Evolutionary conservation across 1,284 basidiomycete species (phyloP).

Genomic region (Moniliophthora roreri): DNA sequence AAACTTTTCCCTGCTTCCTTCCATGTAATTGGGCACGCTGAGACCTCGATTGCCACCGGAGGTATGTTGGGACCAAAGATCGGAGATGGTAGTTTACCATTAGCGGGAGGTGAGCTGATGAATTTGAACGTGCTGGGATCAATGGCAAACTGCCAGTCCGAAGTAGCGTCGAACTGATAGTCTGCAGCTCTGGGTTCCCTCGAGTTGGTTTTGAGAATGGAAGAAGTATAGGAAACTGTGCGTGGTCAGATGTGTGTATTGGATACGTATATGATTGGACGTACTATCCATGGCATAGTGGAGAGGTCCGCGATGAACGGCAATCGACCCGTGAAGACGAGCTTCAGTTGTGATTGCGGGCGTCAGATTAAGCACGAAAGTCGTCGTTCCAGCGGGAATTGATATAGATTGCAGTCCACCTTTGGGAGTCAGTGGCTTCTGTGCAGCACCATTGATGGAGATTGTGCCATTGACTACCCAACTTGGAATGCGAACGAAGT

Average conservation of each 20-base stretch:
- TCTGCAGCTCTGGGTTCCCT: slow-evolving; percentile 50
- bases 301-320: slow-evolving; percentile 54
- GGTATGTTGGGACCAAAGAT: slow-evolving; percentile 52
- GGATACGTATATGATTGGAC: slow-evolving; percentile 11
- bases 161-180: slow-evolving; percentile 49
- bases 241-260: not conserved
- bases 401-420: slow-evolving; percentile 34
- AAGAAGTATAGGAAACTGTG: not conserved
- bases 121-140: slow-evolving; percentile 51
- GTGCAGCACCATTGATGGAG: slow-evolving; percentile 29
- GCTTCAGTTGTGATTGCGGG: slow-evolving; percentile 34
- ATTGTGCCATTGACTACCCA: slow-evolving; percentile 38
- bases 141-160: slow-evolving; percentile 53
- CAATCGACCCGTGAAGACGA: slow-evolving; percentile 41
- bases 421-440: slow-evolving; percentile 25
- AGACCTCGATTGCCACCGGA: slow-evolving; percentile 48
- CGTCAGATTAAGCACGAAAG: slow-evolving; percentile 30
- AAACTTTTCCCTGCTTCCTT: slow-evolving; percentile 47
- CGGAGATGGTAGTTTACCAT: slow-evolving; percentile 45
- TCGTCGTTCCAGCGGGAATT: slow-evolving; percentile 30
- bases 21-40: slow-evolving; percentile 53
- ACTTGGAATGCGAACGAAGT: slow-evolving; percentile 40
- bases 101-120: slow-evolving; percentile 33
- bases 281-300: slow-evolving; percentile 56
- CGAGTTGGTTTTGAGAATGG: slow-evolving; percentile 38